phyloP scores from a whole-genome alignment of 352 stramenopile species.

The Phytophthora aleatoria region DNA sequence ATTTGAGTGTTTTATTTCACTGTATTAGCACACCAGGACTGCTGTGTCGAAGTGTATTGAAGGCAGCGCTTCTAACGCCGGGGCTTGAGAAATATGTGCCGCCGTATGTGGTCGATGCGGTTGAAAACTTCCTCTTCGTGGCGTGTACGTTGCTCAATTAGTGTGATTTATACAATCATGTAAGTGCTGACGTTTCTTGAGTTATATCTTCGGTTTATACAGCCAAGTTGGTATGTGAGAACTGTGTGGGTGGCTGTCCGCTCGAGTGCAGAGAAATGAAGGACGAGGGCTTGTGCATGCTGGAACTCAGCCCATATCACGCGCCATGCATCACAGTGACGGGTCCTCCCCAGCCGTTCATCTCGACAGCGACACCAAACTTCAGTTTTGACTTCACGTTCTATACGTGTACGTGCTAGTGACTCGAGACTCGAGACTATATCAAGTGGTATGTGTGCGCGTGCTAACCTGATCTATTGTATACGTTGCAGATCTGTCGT shows the following conservation, averaged over 20 bases:
- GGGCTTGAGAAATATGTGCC: slow-evolving; percentile 46
- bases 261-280: slow-evolving; percentile 51
- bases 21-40: slow-evolving; percentile 52
- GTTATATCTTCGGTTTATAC: not conserved
- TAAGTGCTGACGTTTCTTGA: not conserved
- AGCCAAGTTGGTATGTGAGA: slow-evolving; percentile 74
- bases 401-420: slow-evolving; percentile 62
- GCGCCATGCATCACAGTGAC: slow-evolving; percentile 78
- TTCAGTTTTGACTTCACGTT: slow-evolving; percentile 64
- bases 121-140: slow-evolving; percentile 55
- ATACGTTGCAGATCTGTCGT: slow-evolving; percentile 55
- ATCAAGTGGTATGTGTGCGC: not conserved
- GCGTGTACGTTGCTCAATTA: slow-evolving; percentile 36
- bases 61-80: slow-evolving; percentile 46
- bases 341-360: slow-evolving; percentile 58
- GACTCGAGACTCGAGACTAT: not conserved
- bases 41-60: slow-evolving; percentile 57
- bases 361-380: slow-evolving; percentile 48
- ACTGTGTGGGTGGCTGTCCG: slow-evolving; percentile 69
- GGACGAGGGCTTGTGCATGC: slow-evolving; percentile 44
- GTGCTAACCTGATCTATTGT: slow-evolving; percentile 11
- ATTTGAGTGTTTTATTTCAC: slow-evolving; percentile 1
- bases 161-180: not conserved
- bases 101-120: slow-evolving; percentile 39
- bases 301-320: slow-evolving; percentile 78